Conservation (phyloP, 768 basidiomycete genomes). For the Leccinum arenicola region DNA sequence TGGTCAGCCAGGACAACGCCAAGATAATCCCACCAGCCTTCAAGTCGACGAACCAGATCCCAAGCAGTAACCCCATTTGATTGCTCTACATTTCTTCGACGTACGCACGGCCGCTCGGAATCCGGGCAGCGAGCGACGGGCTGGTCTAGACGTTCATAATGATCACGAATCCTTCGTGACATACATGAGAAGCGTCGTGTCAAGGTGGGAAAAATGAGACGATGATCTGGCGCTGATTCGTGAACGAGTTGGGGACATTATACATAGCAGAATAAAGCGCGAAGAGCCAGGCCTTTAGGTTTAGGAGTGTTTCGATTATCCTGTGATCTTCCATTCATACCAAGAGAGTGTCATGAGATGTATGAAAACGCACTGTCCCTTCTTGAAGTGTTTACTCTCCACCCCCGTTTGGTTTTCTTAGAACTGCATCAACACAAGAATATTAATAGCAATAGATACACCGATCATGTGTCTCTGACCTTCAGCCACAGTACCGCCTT, state of each 20-base stretch:
- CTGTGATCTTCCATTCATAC: slow-evolving; percentile 30
- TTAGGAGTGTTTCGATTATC: slow-evolving; percentile 62
- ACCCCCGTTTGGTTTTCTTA: slow-evolving; percentile 78
- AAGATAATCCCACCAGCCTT: slow-evolving; percentile 56
- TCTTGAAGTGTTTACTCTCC: slow-evolving; percentile 80
- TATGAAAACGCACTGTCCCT: slow-evolving; percentile 57
- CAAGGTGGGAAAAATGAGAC: slow-evolving; percentile 55
- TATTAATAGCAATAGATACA: neutral
- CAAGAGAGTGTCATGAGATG: neutral
- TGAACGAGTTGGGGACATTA: slow-evolving; percentile 65
- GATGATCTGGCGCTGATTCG: slow-evolving; percentile 65
- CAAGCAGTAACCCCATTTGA: slow-evolving; percentile 62
- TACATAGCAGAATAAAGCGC: slow-evolving; percentile 60
- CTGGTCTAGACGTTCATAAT: slow-evolving; percentile 71
- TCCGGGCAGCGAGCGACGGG: slow-evolving; percentile 53
- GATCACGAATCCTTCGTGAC: slow-evolving; percentile 59
- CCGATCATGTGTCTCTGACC: slow-evolving; percentile 29
- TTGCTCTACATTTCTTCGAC: slow-evolving; percentile 58
- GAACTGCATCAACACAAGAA: neutral
- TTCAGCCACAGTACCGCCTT: slow-evolving; percentile 66
- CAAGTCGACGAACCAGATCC: slow-evolving; percentile 37
- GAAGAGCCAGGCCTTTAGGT: slow-evolving; percentile 77
- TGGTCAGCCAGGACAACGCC: slow-evolving; percentile 61
- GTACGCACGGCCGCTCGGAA: slow-evolving; percentile 59
- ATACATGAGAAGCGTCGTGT: slow-evolving; percentile 69